A percentile compares a stretch with the other conserved stretches of the same genome.
Conservation (phyloP, 2,329 filamentous ascomycete species). For the Apiospora marii region DNA sequence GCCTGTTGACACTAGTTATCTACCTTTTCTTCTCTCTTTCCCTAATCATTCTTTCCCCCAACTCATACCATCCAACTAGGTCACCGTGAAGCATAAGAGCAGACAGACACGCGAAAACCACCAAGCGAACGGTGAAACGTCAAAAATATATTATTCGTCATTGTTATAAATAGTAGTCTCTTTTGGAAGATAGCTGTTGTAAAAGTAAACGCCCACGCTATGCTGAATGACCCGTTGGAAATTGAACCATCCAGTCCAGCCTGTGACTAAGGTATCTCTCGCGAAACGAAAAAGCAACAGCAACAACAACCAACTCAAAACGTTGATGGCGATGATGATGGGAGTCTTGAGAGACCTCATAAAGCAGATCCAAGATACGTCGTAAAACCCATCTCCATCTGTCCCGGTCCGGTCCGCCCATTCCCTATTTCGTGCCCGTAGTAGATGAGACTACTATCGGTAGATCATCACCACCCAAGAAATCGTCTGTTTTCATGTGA, state of each 20-base stretch:
- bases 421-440: neutral
- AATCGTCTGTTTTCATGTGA: slow-evolving; percentile 13
- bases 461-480: neutral
- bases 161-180: neutral
- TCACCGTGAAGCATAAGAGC: too few species aligned
- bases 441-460: neutral
- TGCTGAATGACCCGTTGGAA: neutral
- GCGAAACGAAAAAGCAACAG: neutral
- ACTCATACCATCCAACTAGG: too few species aligned
- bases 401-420: neutral
- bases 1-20: too few species aligned
- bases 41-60: too few species aligned
- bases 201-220: slow-evolving; percentile 18
- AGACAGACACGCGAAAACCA: neutral
- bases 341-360: neutral
- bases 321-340: neutral
- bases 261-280: slow-evolving; percentile 17
- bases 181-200: neutral
- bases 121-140: neutral
- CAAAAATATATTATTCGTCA: slow-evolving; percentile 5
- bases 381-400: neutral
- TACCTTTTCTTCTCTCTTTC: too few species aligned
- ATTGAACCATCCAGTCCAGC: slow-evolving; percentile 18
- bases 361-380: neutral
- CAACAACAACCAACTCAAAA: slow-evolving; percentile 2